phyloP scores from a whole-genome alignment of 148 eudicot species.

The Oxyria digyna region DNA sequence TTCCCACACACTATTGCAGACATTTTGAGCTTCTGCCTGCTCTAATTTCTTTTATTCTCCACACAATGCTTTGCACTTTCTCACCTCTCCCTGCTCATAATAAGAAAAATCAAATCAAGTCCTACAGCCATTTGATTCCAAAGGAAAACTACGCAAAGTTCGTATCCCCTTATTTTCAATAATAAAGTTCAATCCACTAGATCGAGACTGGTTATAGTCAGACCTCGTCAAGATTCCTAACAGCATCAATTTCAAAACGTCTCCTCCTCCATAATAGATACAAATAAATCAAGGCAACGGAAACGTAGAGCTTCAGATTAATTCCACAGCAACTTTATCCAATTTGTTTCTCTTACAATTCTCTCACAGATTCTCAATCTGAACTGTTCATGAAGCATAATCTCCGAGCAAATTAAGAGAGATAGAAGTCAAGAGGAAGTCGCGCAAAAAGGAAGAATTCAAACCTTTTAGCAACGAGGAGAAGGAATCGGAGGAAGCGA shows the following conservation, averaged over 20 bases:
- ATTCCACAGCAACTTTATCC: background rate
- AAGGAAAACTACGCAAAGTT: background rate
- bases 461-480: background rate
- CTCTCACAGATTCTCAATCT: background rate
- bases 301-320: background rate
- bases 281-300: background rate
- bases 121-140: background rate
- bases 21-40: constrained; percentile 28
- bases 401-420: background rate
- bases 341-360: background rate
- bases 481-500: background rate
- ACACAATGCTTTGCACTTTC: background rate
- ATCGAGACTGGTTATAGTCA: background rate
- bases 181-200: background rate
- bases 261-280: background rate
- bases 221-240: background rate
- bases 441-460: background rate
- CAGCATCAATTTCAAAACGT: background rate
- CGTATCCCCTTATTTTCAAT: background rate
- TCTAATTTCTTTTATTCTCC: background rate
- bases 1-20: constrained; percentile 63
- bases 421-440: background rate
- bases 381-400: background rate
- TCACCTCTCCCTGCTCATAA: constrained; percentile 2
- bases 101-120: background rate